Evolutionary conservation across 2,329 filamentous ascomycete species (phyloP).

Genomic region (Davidsoniella eucalypti): DNA sequence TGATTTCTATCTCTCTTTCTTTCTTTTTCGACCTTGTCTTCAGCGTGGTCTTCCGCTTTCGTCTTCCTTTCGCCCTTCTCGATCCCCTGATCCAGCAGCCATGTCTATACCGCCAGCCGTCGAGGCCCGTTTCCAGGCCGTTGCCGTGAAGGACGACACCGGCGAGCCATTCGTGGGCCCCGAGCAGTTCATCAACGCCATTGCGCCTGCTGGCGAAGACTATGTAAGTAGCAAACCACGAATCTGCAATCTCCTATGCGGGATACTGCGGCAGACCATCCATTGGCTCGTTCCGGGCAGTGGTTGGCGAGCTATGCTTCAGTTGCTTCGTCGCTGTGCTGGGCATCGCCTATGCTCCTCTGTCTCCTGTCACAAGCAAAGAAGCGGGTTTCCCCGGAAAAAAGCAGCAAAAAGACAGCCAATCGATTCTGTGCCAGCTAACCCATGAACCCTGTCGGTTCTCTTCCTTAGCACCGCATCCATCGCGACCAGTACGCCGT

Average conservation of each 20-base stretch:
- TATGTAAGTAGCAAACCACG: conserved; percentile 50
- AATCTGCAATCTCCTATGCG: not conserved
- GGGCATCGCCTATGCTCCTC: not conserved
- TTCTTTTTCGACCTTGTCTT: not conserved
- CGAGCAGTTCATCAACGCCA: conserved; percentile 78
- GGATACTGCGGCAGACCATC: too few species aligned
- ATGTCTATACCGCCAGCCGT: conserved; percentile 8
- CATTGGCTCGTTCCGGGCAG: not conserved
- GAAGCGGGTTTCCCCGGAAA: not conserved
- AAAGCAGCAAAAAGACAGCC: too few species aligned
- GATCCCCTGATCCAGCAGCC: not conserved
- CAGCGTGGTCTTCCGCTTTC: not conserved
- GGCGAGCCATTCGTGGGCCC: conserved; percentile 68
- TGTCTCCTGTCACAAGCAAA: not conserved
- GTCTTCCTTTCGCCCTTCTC: not conserved
- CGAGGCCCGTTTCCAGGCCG: conserved; percentile 56
- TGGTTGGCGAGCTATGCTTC: not conserved
- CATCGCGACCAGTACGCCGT: conserved; percentile 88
- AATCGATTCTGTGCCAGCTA: too few species aligned
- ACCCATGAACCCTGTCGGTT: conserved; percentile 1
- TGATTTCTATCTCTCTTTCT: not conserved
- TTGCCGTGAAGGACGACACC: conserved; percentile 59
- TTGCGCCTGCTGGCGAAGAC: conserved; percentile 75
- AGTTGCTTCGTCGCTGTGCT: not conserved
- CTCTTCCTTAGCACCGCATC: conserved; percentile 68